Evolutionary conservation across 2,329 filamentous ascomycete species (phyloP).

Genomic region (Sarocladiaceae sp.): DNA sequence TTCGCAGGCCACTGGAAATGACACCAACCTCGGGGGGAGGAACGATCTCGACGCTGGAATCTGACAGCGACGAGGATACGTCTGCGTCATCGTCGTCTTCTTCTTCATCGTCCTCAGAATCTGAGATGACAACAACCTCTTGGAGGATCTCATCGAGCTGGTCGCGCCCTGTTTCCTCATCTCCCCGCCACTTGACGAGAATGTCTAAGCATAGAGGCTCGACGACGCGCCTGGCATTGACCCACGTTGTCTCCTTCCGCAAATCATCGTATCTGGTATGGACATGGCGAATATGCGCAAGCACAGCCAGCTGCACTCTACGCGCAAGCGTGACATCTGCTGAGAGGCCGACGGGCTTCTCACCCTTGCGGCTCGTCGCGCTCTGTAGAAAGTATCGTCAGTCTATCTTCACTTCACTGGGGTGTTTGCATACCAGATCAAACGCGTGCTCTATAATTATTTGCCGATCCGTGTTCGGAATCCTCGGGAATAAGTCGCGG

Average conservation of each 20-base stretch:
- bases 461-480: constrained; percentile 58
- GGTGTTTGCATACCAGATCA: constrained; percentile 40
- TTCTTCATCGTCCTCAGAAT: constrained; percentile 44
- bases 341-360: constrained; percentile 52
- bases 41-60: constrained; percentile 1
- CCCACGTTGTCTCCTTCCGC: constrained; percentile 50
- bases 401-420: not conserved
- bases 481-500: constrained; percentile 57
- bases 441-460: constrained; percentile 58
- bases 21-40: too few species aligned
- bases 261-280: constrained; percentile 60
- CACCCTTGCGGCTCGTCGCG: constrained; percentile 33
- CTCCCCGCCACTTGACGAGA: constrained; percentile 65
- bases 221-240: constrained; percentile 54
- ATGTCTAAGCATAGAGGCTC: constrained; percentile 56
- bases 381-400: constrained; percentile 31
- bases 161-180: constrained; percentile 62
- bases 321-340: constrained; percentile 50
- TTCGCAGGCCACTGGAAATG: constrained; percentile 1
- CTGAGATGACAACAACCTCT: constrained; percentile 62
- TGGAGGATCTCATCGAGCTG: constrained; percentile 61
- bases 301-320: constrained; percentile 57
- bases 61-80: constrained; percentile 19
- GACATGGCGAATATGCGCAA: constrained; percentile 61
- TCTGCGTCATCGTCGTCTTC: constrained; percentile 26